Evolutionary conservation across 768 basidiomycete species (phyloP).

Genomic region (Plicaturopsis crispa): DNA sequence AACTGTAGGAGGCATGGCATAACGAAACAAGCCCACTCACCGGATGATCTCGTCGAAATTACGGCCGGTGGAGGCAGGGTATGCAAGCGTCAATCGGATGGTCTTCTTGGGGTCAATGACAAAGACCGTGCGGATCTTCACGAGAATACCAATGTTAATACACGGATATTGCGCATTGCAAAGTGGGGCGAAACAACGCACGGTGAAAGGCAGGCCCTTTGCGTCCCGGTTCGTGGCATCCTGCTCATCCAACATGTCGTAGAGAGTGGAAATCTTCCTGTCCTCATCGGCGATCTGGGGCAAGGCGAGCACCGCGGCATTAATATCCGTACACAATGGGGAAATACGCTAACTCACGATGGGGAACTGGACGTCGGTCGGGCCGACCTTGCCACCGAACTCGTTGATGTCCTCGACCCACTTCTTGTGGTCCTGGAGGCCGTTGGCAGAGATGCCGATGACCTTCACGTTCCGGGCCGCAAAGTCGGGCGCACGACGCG

Average conservation of each 20-base stretch:
- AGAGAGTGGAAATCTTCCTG: constrained; percentile 75
- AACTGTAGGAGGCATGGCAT: too few species aligned
- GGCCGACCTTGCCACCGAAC: constrained; percentile 60
- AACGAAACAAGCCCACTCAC: constrained; percentile 15
- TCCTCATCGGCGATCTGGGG: constrained; percentile 85
- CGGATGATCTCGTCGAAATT: constrained; percentile 77
- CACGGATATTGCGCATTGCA: constrained; percentile 1
- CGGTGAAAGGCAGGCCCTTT: constrained; percentile 93
- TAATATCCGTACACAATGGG: not conserved
- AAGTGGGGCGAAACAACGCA: constrained; percentile 18
- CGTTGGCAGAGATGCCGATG: constrained; percentile 90
- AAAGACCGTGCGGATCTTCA: constrained; percentile 90
- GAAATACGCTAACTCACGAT: constrained; percentile 51
- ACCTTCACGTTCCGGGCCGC: constrained; percentile 84
- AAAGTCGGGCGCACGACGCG: constrained; percentile 82
- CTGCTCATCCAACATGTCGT: constrained; percentile 96
- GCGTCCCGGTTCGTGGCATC: constrained; percentile 84
- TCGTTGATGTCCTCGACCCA: constrained; percentile 91
- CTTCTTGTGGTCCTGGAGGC: constrained; percentile 70
- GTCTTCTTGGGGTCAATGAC: constrained; percentile 95
- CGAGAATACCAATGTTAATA: not conserved
- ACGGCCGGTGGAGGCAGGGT: constrained; percentile 94
- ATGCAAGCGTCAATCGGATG: constrained; percentile 84
- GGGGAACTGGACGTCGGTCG: constrained; percentile 81
- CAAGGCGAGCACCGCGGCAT: not conserved